phyloP scores from a whole-genome alignment of 768 basidiomycete species.

The Agrocybe chaxingu region DNA sequence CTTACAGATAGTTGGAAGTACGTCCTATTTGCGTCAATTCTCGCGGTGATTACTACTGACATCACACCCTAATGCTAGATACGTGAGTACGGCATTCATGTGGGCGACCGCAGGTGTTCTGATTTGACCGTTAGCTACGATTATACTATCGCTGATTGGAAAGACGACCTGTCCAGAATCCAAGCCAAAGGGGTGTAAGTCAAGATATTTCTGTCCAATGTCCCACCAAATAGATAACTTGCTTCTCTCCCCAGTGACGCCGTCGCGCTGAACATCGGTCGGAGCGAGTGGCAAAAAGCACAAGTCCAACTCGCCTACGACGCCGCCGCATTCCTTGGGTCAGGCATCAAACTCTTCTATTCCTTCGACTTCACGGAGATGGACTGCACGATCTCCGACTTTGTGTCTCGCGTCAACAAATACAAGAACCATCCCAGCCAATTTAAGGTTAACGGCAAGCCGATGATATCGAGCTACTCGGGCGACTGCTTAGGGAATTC shows the following conservation, averaged over 20 bases:
- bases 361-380: conserved; percentile 56
- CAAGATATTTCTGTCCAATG: too few relatives aligned
- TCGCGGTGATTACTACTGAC: neutral
- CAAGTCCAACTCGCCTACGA: conserved; percentile 49
- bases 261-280: conserved; percentile 62
- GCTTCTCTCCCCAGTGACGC: conserved; percentile 41
- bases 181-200: conserved; percentile 40
- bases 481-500: conserved; percentile 57
- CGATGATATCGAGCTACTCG: conserved; percentile 59
- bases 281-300: conserved; percentile 45
- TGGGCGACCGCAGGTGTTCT: too few relatives aligned
- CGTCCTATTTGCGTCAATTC: neutral
- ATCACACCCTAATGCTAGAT: too few relatives aligned
- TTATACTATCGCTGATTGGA: conserved; percentile 38
- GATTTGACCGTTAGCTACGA: conserved; percentile 27
- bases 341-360: conserved; percentile 51
- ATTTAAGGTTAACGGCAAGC: conserved; percentile 48
- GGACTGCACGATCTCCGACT: conserved; percentile 39
- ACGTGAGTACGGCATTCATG: conserved; percentile 28
- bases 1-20: too few relatives aligned
- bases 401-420: conserved; percentile 40
- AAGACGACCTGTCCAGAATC: conserved; percentile 38
- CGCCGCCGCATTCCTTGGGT: conserved; percentile 40
- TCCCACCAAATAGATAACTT: neutral
- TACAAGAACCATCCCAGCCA: conserved; percentile 53